phyloP scores from a whole-genome alignment of 2,329 filamentous ascomycete species.

The Aspergillus oerlinghausenensis region DNA sequence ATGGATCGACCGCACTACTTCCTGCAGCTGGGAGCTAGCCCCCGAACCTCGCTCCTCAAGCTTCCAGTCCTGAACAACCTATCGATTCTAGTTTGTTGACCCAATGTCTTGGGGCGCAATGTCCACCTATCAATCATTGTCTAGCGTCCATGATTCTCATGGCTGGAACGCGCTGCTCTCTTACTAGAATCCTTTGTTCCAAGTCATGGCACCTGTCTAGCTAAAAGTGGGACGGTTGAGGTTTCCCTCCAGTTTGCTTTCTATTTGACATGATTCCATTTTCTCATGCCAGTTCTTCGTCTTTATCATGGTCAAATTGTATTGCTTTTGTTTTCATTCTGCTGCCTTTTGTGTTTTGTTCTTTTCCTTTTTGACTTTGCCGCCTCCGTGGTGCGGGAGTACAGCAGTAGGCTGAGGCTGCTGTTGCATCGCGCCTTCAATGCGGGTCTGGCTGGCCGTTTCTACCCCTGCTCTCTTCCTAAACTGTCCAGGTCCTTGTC shows the following conservation, averaged over 20 bases:
- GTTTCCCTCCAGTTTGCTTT: neutral
- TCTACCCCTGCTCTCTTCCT: slow-evolving; percentile 11
- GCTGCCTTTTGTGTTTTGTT: slow-evolving; percentile 2
- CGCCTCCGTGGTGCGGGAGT: slow-evolving; percentile 13
- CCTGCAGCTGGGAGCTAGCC: slow-evolving; percentile 14
- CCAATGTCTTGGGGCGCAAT: slow-evolving; percentile 19
- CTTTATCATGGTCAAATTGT: slow-evolving; percentile 1
- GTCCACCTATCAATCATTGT: slow-evolving; percentile 15
- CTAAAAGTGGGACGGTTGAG: neutral
- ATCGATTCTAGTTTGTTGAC: slow-evolving; percentile 15
- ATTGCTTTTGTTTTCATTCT: neutral
- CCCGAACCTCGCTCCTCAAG: slow-evolving; percentile 13
- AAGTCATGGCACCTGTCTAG: neutral
- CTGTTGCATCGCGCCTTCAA: slow-evolving; percentile 19
- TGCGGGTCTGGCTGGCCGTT: slow-evolving; percentile 5
- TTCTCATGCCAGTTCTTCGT: slow-evolving; percentile 1
- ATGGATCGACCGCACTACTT: slow-evolving; percentile 19
- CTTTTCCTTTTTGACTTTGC: slow-evolving; percentile 5
- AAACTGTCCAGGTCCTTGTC: slow-evolving; percentile 12
- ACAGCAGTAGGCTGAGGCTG: slow-evolving; percentile 21
- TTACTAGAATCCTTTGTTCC: neutral
- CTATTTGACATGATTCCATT: neutral
- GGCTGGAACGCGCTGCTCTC: slow-evolving; percentile 13
- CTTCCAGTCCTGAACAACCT: slow-evolving; percentile 12
- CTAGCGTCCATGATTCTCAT: slow-evolving; percentile 12